A percentile compares a stretch with the other conserved stretches of the same genome.
phyloP scores from a whole-genome alignment of 2,329 filamentous ascomycete species.

The Nemania sp. region DNA sequence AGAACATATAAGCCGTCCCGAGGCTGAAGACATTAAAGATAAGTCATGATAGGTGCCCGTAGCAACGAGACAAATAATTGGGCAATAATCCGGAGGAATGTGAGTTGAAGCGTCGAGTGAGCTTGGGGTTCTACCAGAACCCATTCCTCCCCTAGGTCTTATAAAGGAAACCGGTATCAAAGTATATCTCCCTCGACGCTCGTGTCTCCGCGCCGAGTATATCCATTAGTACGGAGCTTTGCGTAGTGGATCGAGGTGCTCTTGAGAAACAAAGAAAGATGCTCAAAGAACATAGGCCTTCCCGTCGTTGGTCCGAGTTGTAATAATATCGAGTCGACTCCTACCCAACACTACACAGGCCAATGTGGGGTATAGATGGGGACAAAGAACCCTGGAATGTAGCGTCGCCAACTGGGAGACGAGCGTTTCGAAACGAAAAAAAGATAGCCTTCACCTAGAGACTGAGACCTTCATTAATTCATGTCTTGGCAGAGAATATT shows the following conservation, averaged over 20 bases:
- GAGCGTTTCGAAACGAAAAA: constrained; percentile 29
- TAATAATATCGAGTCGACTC: constrained; percentile 39
- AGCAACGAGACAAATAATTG: constrained; percentile 44
- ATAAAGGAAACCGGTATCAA: constrained; percentile 44
- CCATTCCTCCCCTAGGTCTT: constrained; percentile 49
- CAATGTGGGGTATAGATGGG: constrained; percentile 35
- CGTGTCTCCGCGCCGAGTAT: constrained; percentile 33
- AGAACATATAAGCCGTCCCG: constrained; percentile 46
- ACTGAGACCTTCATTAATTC: constrained; percentile 35
- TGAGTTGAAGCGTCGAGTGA: constrained; percentile 45
- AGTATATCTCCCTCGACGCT: constrained; percentile 33
- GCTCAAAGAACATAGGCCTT: constrained; percentile 46
- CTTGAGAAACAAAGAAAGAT: constrained; percentile 43
- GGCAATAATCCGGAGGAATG: constrained; percentile 48
- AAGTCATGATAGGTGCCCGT: constrained; percentile 45
- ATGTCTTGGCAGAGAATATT: constrained; percentile 8
- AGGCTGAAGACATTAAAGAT: constrained; percentile 45
- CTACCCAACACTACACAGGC: constrained; percentile 30
- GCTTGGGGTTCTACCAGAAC: constrained; percentile 38
- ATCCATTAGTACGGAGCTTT: constrained; percentile 34
- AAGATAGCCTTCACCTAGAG: background rate
- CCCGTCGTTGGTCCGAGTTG: constrained; percentile 44
- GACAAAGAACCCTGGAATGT: constrained; percentile 49
- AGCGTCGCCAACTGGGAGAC: constrained; percentile 43
- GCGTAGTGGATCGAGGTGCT: constrained; percentile 39